Percentiles rank a stretch among this genome's conserved stretches.
Conservation (phyloP, 495 filamentous ascomycete genomes). For the Neurospora cerealis region DNA sequence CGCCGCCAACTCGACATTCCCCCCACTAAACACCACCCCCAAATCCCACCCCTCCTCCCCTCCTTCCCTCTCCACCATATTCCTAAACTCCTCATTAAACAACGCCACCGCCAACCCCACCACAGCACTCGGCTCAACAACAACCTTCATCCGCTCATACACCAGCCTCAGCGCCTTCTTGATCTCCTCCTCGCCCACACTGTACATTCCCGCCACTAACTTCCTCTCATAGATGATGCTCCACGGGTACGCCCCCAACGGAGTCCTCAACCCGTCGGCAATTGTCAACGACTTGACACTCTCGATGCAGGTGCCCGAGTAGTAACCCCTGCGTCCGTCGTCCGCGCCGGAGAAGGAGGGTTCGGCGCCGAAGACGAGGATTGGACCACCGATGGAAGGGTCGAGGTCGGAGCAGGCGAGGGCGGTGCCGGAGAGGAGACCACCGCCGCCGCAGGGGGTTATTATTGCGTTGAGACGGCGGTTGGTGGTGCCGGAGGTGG, state of each 20-base stretch:
- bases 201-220: slow-evolving; percentile 66
- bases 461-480: slow-evolving; percentile 63
- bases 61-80: slow-evolving; percentile 56
- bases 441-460: slow-evolving; percentile 80
- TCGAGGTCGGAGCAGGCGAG: slow-evolving; percentile 42
- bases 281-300: slow-evolving; percentile 69
- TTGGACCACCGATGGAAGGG: slow-evolving; percentile 40
- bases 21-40: slow-evolving; percentile 78
- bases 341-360: slow-evolving; percentile 77
- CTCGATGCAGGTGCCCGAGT: slow-evolving; percentile 48
- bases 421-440: slow-evolving; percentile 75
- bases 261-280: slow-evolving; percentile 82
- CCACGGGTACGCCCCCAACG: slow-evolving; percentile 73
- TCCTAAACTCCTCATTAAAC: slow-evolving; percentile 76
- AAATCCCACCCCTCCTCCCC: slow-evolving; percentile 76
- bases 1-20: slow-evolving; percentile 79
- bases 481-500: slow-evolving; percentile 7
- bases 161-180: slow-evolving; percentile 64
- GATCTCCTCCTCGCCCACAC: slow-evolving; percentile 78
- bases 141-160: slow-evolving; percentile 81
- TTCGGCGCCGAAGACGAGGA: slow-evolving; percentile 81
- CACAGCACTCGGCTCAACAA: slow-evolving; percentile 83
- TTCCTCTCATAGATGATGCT: slow-evolving; percentile 60
- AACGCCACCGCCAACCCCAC: slow-evolving; percentile 77
- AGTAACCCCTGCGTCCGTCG: slow-evolving; percentile 63